These are phyloP conservation scores for Heterobasidion irregulare DNA, from an alignment of 1,284 basidiomycete genomes.

Conservation along the genomic window DNA sequence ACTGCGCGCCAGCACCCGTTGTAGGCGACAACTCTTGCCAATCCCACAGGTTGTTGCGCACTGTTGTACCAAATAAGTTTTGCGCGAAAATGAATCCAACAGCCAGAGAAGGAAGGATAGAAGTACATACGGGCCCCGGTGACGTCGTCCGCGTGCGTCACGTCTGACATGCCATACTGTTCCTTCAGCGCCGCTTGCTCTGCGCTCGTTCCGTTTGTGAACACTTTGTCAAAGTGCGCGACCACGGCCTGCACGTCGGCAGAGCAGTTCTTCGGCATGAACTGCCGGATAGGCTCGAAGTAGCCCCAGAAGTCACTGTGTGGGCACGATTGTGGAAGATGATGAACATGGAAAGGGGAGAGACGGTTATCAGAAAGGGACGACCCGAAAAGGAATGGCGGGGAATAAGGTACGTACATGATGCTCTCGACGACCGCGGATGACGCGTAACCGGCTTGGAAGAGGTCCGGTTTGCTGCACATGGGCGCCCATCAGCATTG, in stretches of 20 bases:
- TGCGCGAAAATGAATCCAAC: conserved; percentile 1
- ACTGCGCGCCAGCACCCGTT: conserved; percentile 29
- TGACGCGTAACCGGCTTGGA: conserved; percentile 62
- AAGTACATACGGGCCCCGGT: conserved; percentile 41
- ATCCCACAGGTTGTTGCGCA: conserved; percentile 43
- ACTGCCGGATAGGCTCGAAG: conserved; percentile 59
- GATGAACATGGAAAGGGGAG: no score
- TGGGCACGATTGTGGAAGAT: neutral
- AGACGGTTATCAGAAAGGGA: neutral
- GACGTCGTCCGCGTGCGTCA: conserved; percentile 60
- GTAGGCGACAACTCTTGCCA: conserved; percentile 53
- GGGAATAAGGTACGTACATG: conserved; percentile 26
- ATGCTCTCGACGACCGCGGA: conserved; percentile 68
- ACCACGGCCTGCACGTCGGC: conserved; percentile 63
- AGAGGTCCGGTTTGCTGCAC: conserved; percentile 53
- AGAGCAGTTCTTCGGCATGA: conserved; percentile 70
- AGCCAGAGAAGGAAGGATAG: neutral
- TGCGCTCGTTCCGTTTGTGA: conserved; percentile 31
- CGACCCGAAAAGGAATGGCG: no score
- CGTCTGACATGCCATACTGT: conserved; percentile 44
- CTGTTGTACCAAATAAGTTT: conserved; percentile 18
- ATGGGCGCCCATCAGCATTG: neutral
- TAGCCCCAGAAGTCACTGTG: conserved; percentile 57
- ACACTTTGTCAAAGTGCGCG: conserved; percentile 49
- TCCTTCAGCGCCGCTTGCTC: conserved; percentile 47